phyloP scores from a whole-genome alignment of 129 eudicot species.

The Calendula officinalis region DNA sequence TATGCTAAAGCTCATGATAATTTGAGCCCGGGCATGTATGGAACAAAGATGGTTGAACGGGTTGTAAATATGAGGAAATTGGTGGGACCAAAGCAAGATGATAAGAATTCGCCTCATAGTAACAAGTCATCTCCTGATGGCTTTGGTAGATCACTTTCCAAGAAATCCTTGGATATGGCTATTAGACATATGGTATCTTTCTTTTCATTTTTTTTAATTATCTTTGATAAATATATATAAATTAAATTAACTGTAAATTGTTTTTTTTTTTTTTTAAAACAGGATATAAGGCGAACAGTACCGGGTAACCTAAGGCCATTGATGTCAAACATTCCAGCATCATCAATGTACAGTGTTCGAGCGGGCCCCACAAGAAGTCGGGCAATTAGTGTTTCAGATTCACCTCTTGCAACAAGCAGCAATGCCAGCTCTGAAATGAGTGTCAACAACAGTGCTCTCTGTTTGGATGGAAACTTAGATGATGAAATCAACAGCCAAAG shows the following conservation, averaged over 20 bases:
- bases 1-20: constrained; percentile 83
- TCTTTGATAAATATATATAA: not conserved
- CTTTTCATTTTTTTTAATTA: constrained; percentile 16
- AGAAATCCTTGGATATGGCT: constrained; percentile 98
- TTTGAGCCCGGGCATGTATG: constrained; percentile 72
- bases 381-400: constrained; percentile 71
- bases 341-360: constrained; percentile 96
- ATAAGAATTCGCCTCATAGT: constrained; percentile 77
- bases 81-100: constrained; percentile 80
- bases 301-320: constrained; percentile 89
- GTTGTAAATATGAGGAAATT: constrained; percentile 87
- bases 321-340: constrained; percentile 96
- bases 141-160: constrained; percentile 83
- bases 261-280: constrained; percentile 18
- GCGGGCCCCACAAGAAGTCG: constrained; percentile 75
- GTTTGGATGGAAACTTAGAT: constrained; percentile 57
- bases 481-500: constrained; percentile 60
- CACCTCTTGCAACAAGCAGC: constrained; percentile 95
- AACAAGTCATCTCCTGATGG: constrained; percentile 97
- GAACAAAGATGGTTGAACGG: constrained; percentile 96
- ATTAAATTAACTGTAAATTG: not conserved
- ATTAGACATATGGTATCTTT: constrained; percentile 92
- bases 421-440: constrained; percentile 93
- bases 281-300: constrained; percentile 85
- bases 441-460: constrained; percentile 57